These are phyloP conservation scores for Suillus sp. DNA, from an alignment of 768 basidiomycete species.

Conservation along the genomic window DNA sequence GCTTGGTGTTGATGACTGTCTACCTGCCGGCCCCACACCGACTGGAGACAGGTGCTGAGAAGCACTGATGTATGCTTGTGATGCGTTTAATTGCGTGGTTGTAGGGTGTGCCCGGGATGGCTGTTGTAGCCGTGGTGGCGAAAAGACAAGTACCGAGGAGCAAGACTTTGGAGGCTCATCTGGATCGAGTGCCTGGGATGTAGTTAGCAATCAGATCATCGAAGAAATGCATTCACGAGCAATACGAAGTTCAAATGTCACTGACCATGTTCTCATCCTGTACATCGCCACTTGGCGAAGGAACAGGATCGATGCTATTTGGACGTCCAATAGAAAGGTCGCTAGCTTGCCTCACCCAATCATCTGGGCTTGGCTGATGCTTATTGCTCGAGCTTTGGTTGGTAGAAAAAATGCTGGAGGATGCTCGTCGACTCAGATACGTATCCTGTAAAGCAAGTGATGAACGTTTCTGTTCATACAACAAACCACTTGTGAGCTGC, in stretches of 20 bases:
- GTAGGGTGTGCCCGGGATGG: conserved; percentile 20
- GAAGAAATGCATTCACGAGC: not conserved
- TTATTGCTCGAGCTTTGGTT: conserved; percentile 19
- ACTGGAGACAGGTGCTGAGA: conserved; percentile 4
- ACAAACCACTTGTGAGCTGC: not conserved
- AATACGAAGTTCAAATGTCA: conserved; percentile 11
- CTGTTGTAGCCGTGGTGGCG: conserved; percentile 13
- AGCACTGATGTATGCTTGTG: conserved; percentile 10
- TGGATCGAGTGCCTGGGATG: conserved; percentile 9
- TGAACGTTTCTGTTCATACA: conserved; percentile 55
- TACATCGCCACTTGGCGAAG: conserved; percentile 11
- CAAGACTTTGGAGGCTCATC: not conserved
- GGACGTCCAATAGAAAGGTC: conserved; percentile 67
- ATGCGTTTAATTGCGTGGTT: conserved; percentile 29
- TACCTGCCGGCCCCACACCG: not conserved
- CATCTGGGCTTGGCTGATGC: conserved; percentile 54
- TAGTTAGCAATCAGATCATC: not conserved
- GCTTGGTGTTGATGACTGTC: not conserved
- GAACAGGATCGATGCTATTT: conserved; percentile 15
- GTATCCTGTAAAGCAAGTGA: conserved; percentile 42
- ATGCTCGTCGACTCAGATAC: conserved; percentile 34
- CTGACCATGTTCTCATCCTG: conserved; percentile 52
- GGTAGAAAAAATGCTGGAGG: conserved; percentile 19
- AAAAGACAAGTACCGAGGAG: conserved; percentile 2
- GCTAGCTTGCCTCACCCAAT: conserved; percentile 75